phyloP scores from a whole-genome alignment of 2,329 filamentous ascomycete species.

The Bretziella fagacearum region DNA sequence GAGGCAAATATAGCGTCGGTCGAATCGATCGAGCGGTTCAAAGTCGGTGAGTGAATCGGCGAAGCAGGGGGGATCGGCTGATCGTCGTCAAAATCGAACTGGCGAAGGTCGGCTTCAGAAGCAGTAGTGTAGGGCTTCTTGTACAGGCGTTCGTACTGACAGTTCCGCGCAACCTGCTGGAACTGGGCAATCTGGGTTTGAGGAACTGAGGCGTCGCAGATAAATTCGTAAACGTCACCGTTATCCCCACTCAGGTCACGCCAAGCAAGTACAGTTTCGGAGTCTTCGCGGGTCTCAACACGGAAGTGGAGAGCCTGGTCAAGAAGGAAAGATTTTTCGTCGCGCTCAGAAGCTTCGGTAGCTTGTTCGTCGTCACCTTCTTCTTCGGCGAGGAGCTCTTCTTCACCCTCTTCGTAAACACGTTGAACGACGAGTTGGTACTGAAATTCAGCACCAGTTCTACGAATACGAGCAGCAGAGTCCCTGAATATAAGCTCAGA shows the following conservation, averaged over 20 bases:
- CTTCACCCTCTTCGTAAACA: constrained; percentile 94
- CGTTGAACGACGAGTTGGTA: constrained; percentile 95
- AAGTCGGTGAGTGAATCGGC: constrained; percentile 40
- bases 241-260: constrained; percentile 83
- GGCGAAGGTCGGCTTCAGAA: constrained; percentile 59
- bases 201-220: constrained; percentile 63
- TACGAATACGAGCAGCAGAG: constrained; percentile 76
- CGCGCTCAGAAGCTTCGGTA: constrained; percentile 62
- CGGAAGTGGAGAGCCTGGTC: constrained; percentile 82
- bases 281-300: constrained; percentile 61
- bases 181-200: constrained; percentile 62
- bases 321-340: constrained; percentile 95
- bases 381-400: constrained; percentile 77
- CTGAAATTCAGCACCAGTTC: constrained; percentile 87
- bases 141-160: constrained; percentile 96
- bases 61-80: constrained; percentile 48
- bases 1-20: constrained; percentile 39
- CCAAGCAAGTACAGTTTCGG: constrained; percentile 83
- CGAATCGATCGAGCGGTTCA: constrained; percentile 38
- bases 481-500: constrained; percentile 99
- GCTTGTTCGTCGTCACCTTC: constrained; percentile 65
- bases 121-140: constrained; percentile 63
- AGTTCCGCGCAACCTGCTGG: constrained; percentile 68
- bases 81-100: constrained; percentile 62
- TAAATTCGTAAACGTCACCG: constrained; percentile 94